Evolutionary conservation across 2,329 filamentous ascomycete genomes (phyloP), one percentile per base, ranked within the genome.

Genomic region (Pestalotiopsis sp.): DNA sequence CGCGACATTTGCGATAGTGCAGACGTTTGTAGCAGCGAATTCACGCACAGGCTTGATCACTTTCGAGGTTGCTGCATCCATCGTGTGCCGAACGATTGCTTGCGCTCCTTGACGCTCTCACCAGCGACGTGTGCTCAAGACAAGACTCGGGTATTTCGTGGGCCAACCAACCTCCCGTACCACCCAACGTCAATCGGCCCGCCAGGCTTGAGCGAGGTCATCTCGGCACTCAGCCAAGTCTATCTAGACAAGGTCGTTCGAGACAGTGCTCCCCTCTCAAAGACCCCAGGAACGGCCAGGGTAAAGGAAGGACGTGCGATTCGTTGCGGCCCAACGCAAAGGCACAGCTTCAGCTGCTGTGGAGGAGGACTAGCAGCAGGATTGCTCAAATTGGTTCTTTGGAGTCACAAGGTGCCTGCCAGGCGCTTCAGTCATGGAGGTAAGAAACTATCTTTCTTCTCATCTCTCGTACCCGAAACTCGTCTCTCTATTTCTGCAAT

Each of bases 361-460:
- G 27, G 59, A 62, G 56, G 56, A 36, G 31, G 36, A 20, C 27
- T 36, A 14, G 9, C 13, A 41, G 36, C 59, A 62, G 59, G n/a
- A 39, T 20, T 36, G 3, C 59, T 36, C n/a, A 20, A 36, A n/a
- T n/a, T 9, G 17, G 6, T n/a, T n/a, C 7, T 27, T 13, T 27
- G 23, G 13, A 23, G 20, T 59, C 27, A 4, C 6, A 27, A 27
- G 57, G 56, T 3, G 23, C 23, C 25, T 59, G 23, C 14, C 9
- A 59, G 23, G 23, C 23, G 23, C 23, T 17, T 20, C 57, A 39
- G 36, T 39, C 63, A 75, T 75, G 74, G 74, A 75, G 73, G 74
- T 75, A 71, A 75, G 74, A 75, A 72, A 75, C 27, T 27, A n/a
- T 70, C 72, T 20, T 70, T 65, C 69, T 70, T 70, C 65, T 36